Evolutionary conservation across 225 moss, liverwort and hornwort genomes (phyloP), one percentile per base, ranked within the genome.

Genomic region (Pseudisothecium myosuroides): DNA sequence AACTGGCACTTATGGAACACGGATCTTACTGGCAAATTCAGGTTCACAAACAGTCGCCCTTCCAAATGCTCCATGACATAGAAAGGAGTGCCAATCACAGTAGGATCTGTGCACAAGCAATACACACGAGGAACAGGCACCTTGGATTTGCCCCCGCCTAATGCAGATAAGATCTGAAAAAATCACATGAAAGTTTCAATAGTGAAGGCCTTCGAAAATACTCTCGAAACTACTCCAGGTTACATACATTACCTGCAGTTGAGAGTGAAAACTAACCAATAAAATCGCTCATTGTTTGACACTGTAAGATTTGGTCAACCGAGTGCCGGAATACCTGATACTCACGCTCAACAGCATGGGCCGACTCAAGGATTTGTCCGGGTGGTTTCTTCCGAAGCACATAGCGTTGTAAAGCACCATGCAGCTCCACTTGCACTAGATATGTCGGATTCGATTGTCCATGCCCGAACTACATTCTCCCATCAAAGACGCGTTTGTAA

Each of bases 381-480:
- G 97, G 94, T 76, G 97, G 99, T 88, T 99, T 96, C 88, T 99
- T 99, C 63, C 99, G 96, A 64, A 99, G 92, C 82, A 99, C 99
- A 89, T 94, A 99, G 52, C 93, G 95, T 86, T 94, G 93, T 56
- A 92, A 41, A 81, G 58, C 81, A 81, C 91, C 92, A 56, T 88
- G 84, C 78, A 93, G 89, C 87, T 87, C 88, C 86, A 95, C 92
- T 90, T 95, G 93, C 77, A 97, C 71, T 85, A 97, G 89, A 73
- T 95, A 99, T 18, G 99, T 97, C 87, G 97, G 99, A 87, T 99
- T 99, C 86, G 97, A 99, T 91, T 99, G 99, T 67, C 99, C 99
- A 91, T 99, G 97, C 52, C 97, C 99, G 72, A 99, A 99, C 99
- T 99, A 94, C 79, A 93, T 76, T 71, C 77, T 85, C 88, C 79